Percentiles rank a stretch among this genome's conserved stretches.
Conservation (phyloP, 2,329 filamentous ascomycete species). For the Cryphonectria parasitica region DNA sequence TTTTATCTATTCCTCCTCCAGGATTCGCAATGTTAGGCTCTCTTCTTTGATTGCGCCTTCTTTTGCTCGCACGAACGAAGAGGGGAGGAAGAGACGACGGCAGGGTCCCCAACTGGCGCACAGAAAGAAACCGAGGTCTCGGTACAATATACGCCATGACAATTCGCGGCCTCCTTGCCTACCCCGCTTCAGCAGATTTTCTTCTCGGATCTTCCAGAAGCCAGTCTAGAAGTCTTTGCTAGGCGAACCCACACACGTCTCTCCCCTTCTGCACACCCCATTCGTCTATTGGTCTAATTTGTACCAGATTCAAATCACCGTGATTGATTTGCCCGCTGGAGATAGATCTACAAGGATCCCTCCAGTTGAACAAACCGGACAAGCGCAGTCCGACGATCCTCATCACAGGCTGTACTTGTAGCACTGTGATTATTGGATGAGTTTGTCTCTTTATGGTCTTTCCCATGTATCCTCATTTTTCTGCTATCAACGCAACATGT, state of each 20-base stretch:
- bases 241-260: background rate
- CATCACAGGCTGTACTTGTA: background rate
- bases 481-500: background rate
- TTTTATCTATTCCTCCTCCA: background rate
- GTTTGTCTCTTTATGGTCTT: background rate
- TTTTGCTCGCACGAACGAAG: background rate
- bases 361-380: background rate
- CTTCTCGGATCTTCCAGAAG: slow-evolving; percentile 6
- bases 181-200: background rate
- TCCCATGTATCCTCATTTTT: background rate
- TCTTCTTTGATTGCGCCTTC: background rate
- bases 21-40: background rate
- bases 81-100: background rate
- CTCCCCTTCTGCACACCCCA: background rate
- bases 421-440: background rate
- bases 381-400: background rate
- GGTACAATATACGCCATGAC: background rate
- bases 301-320: background rate
- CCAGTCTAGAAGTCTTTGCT: slow-evolving; percentile 1
- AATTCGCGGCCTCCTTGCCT: background rate
- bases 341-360: background rate
- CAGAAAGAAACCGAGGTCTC: background rate
- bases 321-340: background rate
- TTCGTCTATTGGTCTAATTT: background rate
- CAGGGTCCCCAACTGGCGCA: background rate